Percentiles rank a stretch among this genome's conserved stretches.
phyloP scores from a whole-genome alignment of 257 asterid genomes.

The Gentiana straminea region DNA sequence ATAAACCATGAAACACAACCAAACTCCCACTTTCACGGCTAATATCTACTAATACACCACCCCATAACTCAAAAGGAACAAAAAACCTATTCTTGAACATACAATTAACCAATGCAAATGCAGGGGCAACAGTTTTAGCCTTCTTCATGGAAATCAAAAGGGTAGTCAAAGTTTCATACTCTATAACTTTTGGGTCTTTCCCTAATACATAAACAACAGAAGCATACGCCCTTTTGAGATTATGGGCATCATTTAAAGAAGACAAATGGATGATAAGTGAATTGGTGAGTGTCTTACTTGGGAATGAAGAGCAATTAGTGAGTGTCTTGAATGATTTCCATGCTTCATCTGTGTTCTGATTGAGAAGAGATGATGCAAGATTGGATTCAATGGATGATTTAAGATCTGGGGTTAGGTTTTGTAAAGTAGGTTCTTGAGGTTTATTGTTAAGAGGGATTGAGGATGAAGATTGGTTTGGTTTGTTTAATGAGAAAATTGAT shows the following conservation, averaged over 20 bases:
- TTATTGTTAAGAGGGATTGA: constrained; percentile 13
- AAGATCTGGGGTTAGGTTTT: constrained; percentile 33
- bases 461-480: constrained; percentile 10
- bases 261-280: constrained; percentile 60
- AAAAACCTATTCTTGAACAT: constrained; percentile 80
- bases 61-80: constrained; percentile 78
- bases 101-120: constrained; percentile 67
- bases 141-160: constrained; percentile 62
- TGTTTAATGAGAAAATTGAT: constrained; percentile 48
- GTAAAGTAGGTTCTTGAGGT: constrained; percentile 19
- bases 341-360: constrained; percentile 69
- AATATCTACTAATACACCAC: constrained; percentile 45
- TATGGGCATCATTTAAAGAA: constrained; percentile 47
- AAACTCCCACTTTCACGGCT: constrained; percentile 65
- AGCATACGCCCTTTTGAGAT: constrained; percentile 77
- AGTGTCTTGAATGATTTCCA: constrained; percentile 93
- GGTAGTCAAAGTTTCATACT: constrained; percentile 35
- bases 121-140: constrained; percentile 63
- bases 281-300: constrained; percentile 66
- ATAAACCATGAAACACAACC: constrained; percentile 44
- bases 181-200: constrained; percentile 59
- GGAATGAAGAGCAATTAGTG: constrained; percentile 39
- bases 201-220: constrained; percentile 60
- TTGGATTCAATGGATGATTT: constrained; percentile 38
- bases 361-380: constrained; percentile 38